A percentile compares a stretch with the other conserved stretches of the same genome.
These are phyloP conservation scores for Citropsis articulata DNA, from an alignment of 345 rosid species.

Conservation along the genomic window DNA sequence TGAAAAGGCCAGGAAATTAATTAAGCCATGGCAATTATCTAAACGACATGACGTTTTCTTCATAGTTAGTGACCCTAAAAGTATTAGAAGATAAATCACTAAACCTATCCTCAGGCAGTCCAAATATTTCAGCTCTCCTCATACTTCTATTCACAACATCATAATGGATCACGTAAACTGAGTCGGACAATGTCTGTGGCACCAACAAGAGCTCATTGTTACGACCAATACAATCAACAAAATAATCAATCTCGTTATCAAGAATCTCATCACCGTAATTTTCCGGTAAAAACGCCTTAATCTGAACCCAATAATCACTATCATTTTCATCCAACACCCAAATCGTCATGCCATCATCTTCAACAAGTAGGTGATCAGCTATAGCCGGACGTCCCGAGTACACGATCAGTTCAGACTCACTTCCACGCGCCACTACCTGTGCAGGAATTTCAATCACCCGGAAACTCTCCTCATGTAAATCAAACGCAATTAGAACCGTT, in stretches of 20 bases:
- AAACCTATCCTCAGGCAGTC: conserved; percentile 10
- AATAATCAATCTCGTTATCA: background rate
- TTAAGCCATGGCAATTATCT: background rate
- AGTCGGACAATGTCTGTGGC: conserved; percentile 5
- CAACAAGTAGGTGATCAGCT: background rate
- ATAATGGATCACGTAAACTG: background rate
- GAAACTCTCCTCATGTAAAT: conserved; percentile 8
- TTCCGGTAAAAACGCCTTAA: background rate
- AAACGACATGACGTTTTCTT: conserved; percentile 8
- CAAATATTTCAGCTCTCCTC: conserved; percentile 12
- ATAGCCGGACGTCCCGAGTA: conserved; percentile 8
- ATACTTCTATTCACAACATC: background rate
- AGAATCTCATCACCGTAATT: background rate
- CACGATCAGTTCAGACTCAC: background rate
- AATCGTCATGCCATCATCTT: background rate
- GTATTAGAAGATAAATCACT: conserved; percentile 7
- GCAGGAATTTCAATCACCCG: background rate
- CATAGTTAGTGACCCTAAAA: conserved; percentile 5
- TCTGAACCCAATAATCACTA: background rate
- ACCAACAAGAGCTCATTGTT: conserved; percentile 17
- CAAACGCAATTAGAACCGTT: conserved; percentile 12
- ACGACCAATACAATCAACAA: conserved; percentile 9
- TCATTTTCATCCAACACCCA: conserved; percentile 2
- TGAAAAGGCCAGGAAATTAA: background rate
- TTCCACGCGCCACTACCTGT: background rate